Percentiles rank a stretch among this genome's conserved stretches.
phyloP scores from a whole-genome alignment of 163 green algal species.

The Volvox carteri region DNA sequence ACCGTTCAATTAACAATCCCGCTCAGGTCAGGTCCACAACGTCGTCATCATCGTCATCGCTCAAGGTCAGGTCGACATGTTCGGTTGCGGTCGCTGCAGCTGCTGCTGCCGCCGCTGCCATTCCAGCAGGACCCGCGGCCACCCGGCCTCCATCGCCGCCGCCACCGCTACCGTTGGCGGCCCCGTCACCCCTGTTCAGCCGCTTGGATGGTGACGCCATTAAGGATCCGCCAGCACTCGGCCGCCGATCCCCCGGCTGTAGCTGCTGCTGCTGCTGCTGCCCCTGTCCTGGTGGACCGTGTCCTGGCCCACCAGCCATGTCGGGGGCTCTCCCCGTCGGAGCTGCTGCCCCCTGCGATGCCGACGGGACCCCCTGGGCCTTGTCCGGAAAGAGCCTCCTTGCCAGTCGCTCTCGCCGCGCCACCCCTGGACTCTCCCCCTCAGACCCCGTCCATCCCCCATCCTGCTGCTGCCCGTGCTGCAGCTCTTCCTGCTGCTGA shows the following conservation, averaged over 20 bases:
- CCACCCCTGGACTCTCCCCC: background rate
- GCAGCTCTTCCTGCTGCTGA: background rate
- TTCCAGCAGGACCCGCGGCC: background rate
- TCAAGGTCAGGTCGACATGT: slow-evolving; percentile 23
- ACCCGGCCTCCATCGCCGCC: background rate
- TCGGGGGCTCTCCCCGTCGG: too few relatives aligned
- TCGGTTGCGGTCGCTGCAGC: background rate
- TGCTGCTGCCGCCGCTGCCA: background rate
- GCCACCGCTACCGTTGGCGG: background rate
- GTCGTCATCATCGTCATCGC: slow-evolving; percentile 9
- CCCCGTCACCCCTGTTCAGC: slow-evolving; percentile 1
- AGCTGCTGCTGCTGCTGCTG: background rate
- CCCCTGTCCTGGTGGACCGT: too few relatives aligned
- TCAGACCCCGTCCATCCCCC: background rate
- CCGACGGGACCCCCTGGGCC: background rate
- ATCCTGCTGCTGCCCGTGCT: background rate
- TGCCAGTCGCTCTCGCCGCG: background rate
- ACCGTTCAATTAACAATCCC: too few relatives aligned
- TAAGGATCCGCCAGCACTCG: background rate
- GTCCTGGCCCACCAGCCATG: too few relatives aligned
- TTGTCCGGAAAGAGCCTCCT: background rate
- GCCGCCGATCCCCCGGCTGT: background rate
- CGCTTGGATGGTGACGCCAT: slow-evolving; percentile 2
- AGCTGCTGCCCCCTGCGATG: background rate
- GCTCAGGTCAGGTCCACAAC: slow-evolving; percentile 27